Base-by-base conservation (phyloP, 2,329 filamentous ascomycete genomes). In the Fusarium nurragi region DNA sequence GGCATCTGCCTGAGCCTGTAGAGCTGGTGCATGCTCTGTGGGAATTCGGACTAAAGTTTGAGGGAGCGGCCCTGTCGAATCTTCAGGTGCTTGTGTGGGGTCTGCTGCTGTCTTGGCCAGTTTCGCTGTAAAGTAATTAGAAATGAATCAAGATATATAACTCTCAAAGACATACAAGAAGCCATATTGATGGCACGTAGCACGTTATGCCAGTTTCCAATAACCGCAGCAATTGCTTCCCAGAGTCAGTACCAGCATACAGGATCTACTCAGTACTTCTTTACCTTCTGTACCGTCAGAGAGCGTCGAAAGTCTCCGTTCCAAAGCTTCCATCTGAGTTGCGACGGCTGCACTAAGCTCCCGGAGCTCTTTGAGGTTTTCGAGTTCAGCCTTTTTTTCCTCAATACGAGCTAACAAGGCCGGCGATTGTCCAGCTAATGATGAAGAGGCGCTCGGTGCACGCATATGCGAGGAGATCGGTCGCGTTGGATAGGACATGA, bases 121-220 rank as follows among this genome's bases (percentile, higher is more conserved):
- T 81, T 91, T 92, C 54, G 86, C 90, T 93, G 62, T 51, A 12
- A 23, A 18, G 34, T 6, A 6, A 39, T 67, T 44, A 61, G 64
- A 44, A 22, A 19, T 7, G 4, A 25, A 4, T 13, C 10, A 21
- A 14, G 32, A 7, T 7, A 4, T n/a, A 22, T 18, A 13, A 9
- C 26, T n/a, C 23, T n/a, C 7, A 12, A 40, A 54, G 25, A 79
- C 87, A 73, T 83, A 94, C 91, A 85, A 60, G 90, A 94, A 62
- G 92, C 92, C 90, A 95, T 94, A 73, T 90, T 90, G 73, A 96
- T 94, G 38, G 91, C 91, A 66, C 90, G 84, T 60, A 96, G 83
- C 65, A 96, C 92, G 70, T 92, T 94, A 76, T 94, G 90, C 92
- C 92, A 96, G 76, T 95, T 96, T 50, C 89, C 86, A 74, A 96